Evolutionary conservation across 495 filamentous ascomycete genomes (phyloP), one percentile per base, ranked within the genome.

Genomic region (Tuber brumale): DNA sequence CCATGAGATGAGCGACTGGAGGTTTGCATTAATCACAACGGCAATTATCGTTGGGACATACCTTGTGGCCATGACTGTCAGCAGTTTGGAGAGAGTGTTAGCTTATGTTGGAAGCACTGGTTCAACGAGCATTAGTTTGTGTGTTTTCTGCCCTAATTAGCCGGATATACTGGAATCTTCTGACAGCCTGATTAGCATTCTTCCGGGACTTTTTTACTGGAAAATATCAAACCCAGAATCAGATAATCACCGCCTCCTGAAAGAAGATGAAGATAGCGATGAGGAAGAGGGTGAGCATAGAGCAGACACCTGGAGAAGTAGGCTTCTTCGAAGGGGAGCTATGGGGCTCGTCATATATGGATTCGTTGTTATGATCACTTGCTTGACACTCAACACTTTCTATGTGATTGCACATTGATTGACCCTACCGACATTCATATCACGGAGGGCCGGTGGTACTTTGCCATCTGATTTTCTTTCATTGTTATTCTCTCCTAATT

Each of bases 171-270:
- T 23, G 19, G 0, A 7, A 75, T 44, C 16, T 70, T 3, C 43
- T 81, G 23, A 82, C 43, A 44, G 27, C 19, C 31, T 19, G 27
- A 35, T 31, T 42, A 82, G 80, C 84, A 98, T 99, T 78, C 87
- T 99, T 0, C 96, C 95, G 0, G 95, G 95, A 0, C 83, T 98
- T 21, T 98, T 99, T 84, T 99, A 97, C 86, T 98, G 97, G 87
- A 97, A 97, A 85, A 97, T 99, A 74, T 93, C 91, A 0, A 89
- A 91, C 19, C 96, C 96, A 0, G 90, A 97, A 66, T 93, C 92
- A 14, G 88, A 91, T 74, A 87, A 93, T 70, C 94, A 97, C 79
- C 93, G 94, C 80, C 90, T 91, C 16, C 85, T 97, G 27, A 87
- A 93, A 79, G 97, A 97, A 83, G 94, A 95, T 81, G 94, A 97